Evolutionary conservation across 2,329 filamentous ascomycete genomes (phyloP), one percentile per base, ranked within the genome.

Genomic region (Dendryphion nanum): DNA sequence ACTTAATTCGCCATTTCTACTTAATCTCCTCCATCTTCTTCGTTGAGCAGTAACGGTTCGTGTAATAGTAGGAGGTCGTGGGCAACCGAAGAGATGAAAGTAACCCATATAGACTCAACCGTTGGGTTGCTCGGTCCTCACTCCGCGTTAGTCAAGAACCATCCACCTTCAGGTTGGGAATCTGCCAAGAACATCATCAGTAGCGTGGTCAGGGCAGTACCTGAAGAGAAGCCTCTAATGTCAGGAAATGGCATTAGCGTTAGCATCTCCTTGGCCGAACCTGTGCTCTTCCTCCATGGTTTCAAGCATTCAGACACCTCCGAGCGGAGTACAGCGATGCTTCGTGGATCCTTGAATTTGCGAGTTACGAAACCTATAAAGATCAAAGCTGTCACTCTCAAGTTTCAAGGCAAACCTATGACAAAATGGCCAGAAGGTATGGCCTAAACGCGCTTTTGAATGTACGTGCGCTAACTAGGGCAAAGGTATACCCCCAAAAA

Each of bases 381-480:
- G 68, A 83, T 98, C 50, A 96, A 95, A 71, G 85, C 88, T 3
- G 79, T 98, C 18, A 89, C 86, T 5, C 74, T 98, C 36, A 91
- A 87, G 55, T 86, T 98, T 51, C 79, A 83, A 28, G 93, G 91
- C 19, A 85, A 82, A 59, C 87, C 89, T 3, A 80, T 85, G 48
- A 97, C 93, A 1, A 89, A 95, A 59, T 98, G 93, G 93, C 91
- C 93, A 13, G 93, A 97, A 71, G 89, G 81, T 78, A 59, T 12
- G 12, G 18, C 20, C n/a, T n/a, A n/a, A n/a, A n/a, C n/a, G n/a
- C n/a, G n/a, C n/a, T n/a, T 15, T 30, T 30, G 8, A 8, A 26
- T 8, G n/a, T n/a, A 8, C 23, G 23, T 29, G 7, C 16, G 33
- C 42, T 52, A 30, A 55, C 44, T 14, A 29, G 30, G 10, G 18